Conservation (phyloP, 176 grass and related monocot genomes). For the Tillandsia fasciculata region DNA sequence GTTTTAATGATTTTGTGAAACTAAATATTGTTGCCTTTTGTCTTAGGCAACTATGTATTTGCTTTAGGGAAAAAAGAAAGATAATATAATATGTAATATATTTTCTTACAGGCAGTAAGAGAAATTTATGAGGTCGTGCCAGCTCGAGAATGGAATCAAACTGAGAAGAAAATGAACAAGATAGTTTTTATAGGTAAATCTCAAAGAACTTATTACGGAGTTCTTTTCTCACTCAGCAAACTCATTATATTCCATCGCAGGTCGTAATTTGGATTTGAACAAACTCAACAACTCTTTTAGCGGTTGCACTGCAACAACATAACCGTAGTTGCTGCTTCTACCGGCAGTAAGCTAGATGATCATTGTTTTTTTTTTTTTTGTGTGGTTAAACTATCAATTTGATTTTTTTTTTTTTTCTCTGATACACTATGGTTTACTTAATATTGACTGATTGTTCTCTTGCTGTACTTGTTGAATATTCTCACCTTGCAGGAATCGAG, state of each 20-base stretch:
- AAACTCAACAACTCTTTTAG: slow-evolving; percentile 62
- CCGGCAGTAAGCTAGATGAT: too few species aligned
- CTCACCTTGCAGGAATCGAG: too few species aligned
- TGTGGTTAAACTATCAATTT: too few species aligned
- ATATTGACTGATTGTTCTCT: too few species aligned
- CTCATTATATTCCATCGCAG: slow-evolving; percentile 30
- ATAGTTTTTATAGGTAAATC: slow-evolving; percentile 85
- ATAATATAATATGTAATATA: neutral
- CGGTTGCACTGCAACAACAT: slow-evolving; percentile 28
- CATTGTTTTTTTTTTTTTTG: too few species aligned
- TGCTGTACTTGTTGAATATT: too few species aligned
- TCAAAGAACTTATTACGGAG: neutral
- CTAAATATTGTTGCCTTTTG: neutral
- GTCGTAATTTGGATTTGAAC: slow-evolving; percentile 60
- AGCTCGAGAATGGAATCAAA: slow-evolving; percentile 54
- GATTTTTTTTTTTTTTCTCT: too few species aligned
- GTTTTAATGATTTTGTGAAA: too few species aligned
- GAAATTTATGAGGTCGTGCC: slow-evolving; percentile 87
- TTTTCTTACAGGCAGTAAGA: slow-evolving; percentile 74
- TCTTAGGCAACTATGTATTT: neutral
- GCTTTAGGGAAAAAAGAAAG: neutral
- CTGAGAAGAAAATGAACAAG: slow-evolving; percentile 57
- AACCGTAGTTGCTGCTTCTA: neutral
- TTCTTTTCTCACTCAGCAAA: neutral
- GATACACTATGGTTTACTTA: too few species aligned